phyloP scores from a whole-genome alignment of 2,329 filamentous ascomycete genomes.

The Gaeumannomyces sp. region DNA sequence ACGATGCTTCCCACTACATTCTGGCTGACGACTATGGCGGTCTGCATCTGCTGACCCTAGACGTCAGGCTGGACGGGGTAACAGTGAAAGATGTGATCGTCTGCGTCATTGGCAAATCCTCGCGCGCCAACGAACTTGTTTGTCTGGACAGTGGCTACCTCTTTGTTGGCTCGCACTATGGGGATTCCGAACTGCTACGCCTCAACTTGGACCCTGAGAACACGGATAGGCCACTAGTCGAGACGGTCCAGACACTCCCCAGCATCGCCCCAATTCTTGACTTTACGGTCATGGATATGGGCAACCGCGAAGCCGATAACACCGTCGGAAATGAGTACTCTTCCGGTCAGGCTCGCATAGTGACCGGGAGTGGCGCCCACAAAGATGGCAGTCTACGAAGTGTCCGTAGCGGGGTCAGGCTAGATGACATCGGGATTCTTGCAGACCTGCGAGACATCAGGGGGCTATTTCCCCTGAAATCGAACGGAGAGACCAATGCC shows the following conservation, averaged over 20 bases:
- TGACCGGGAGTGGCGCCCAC: conserved; percentile 87
- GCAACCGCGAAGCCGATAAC: conserved; percentile 67
- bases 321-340: conserved; percentile 81
- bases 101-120: conserved; percentile 57
- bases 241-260: conserved; percentile 65
- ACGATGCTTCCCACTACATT: conserved; percentile 78
- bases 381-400: conserved; percentile 83
- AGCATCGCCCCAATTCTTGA: conserved; percentile 90
- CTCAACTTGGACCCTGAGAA: conserved; percentile 46
- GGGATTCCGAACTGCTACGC: conserved; percentile 77
- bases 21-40: conserved; percentile 86
- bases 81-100: conserved; percentile 70
- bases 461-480: conserved; percentile 63
- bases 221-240: conserved; percentile 33
- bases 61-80: conserved; percentile 55
- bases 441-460: conserved; percentile 71
- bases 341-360: conserved; percentile 87
- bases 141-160: conserved; percentile 57
- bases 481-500: conserved; percentile 49
- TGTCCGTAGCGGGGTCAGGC: conserved; percentile 85
- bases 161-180: conserved; percentile 88
- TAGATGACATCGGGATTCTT: conserved; percentile 79
- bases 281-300: conserved; percentile 95
- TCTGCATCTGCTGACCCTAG: conserved; percentile 76
- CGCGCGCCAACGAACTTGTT: conserved; percentile 70